Conservation (phyloP, 805 yeast genomes). For the Candida taoyuanica region DNA sequence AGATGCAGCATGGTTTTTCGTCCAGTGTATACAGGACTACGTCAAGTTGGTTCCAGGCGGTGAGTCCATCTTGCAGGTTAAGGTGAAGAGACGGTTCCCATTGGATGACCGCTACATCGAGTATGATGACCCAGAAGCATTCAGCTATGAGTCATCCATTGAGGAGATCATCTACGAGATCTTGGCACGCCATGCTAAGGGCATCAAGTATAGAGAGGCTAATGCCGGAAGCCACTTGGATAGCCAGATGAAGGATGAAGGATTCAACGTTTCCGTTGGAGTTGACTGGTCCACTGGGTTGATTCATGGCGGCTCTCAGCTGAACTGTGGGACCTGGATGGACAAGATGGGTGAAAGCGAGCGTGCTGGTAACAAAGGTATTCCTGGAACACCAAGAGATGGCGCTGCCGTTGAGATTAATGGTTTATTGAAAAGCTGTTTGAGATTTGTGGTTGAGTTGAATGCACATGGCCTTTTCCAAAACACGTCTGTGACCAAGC, state of each 20-base stretch:
- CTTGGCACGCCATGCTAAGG: constrained; percentile 81
- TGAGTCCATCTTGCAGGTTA: constrained; percentile 56
- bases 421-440: constrained; percentile 78
- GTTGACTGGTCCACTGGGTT: constrained; percentile 92
- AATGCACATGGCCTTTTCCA: constrained; percentile 51
- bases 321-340: constrained; percentile 99
- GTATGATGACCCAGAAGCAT: constrained; percentile 69
- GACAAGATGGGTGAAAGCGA: constrained; percentile 97
- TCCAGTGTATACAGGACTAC: constrained; percentile 86
- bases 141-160: constrained; percentile 62
- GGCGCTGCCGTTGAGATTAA: constrained; percentile 94
- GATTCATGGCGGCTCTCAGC: constrained; percentile 85
- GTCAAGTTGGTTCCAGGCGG: constrained; percentile 67
- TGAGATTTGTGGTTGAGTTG: constrained; percentile 72
- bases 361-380: constrained; percentile 79
- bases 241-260: constrained; percentile 88
- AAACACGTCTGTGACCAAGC: constrained; percentile 50
- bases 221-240: constrained; percentile 89
- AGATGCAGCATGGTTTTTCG: constrained; percentile 95
- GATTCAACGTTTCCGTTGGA: constrained; percentile 74
- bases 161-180: constrained; percentile 81
- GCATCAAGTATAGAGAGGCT: constrained; percentile 86
- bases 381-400: constrained; percentile 96
- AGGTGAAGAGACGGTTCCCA: constrained; percentile 82
- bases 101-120: constrained; percentile 75